Percentiles rank a stretch among this genome's conserved stretches.
Conservation (phyloP, 2,329 filamentous ascomycete species). For the Botrytis galanthina region DNA sequence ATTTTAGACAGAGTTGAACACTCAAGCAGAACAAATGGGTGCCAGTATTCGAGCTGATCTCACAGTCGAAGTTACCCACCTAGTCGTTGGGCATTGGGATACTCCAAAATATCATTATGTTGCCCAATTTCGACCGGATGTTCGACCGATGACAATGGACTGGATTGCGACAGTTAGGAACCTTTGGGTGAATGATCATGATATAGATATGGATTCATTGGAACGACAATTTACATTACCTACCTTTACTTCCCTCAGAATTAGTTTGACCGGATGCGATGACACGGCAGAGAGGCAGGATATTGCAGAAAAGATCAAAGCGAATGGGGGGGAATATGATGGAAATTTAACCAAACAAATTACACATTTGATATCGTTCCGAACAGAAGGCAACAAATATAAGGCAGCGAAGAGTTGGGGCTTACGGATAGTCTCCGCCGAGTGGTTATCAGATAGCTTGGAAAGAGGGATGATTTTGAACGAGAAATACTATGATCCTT, state of each 20-base stretch:
- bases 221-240: constrained; percentile 65
- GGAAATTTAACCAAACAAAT: constrained; percentile 83
- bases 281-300: constrained; percentile 65
- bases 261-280: constrained; percentile 70
- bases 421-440: constrained; percentile 72
- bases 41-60: constrained; percentile 86
- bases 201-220: constrained; percentile 68
- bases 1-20: constrained; percentile 53
- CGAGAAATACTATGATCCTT: constrained; percentile 79
- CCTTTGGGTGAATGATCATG: constrained; percentile 75
- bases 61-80: constrained; percentile 92
- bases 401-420: constrained; percentile 80
- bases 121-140: constrained; percentile 81
- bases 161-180: constrained; percentile 82
- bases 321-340: constrained; percentile 77
- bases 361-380: constrained; percentile 81
- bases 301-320: constrained; percentile 63
- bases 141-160: constrained; percentile 75
- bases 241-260: constrained; percentile 59
- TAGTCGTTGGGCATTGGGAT: constrained; percentile 84
- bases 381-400: constrained; percentile 85
- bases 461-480: constrained; percentile 88
- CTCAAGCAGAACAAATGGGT: constrained; percentile 75
- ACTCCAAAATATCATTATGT: constrained; percentile 96
- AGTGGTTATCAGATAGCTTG: constrained; percentile 84